Conservation (phyloP, 2,329 filamentous ascomycete genomes). For the Ophiostoma triangulosporum region DNA sequence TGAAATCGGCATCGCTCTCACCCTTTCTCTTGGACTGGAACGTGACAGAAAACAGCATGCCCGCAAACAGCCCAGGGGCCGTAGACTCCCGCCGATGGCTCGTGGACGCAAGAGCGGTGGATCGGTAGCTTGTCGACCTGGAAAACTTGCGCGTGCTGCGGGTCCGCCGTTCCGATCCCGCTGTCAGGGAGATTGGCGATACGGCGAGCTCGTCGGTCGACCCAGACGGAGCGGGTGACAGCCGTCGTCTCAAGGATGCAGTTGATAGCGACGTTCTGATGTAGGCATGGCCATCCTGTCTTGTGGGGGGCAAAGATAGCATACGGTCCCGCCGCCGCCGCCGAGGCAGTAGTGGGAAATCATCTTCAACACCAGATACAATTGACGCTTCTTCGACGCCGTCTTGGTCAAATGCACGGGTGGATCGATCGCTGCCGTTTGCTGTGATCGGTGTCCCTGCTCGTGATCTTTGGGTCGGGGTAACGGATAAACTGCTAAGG, state of each 20-base stretch:
- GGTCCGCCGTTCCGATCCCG: not conserved
- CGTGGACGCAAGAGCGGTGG: conserved; percentile 2
- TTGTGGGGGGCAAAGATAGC: not conserved
- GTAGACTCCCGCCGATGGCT: conserved; percentile 4
- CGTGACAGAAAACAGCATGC: conserved; percentile 81
- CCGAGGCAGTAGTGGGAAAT: not conserved
- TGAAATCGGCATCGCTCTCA: conserved; percentile 32
- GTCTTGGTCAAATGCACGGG: not conserved
- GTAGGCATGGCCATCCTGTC: not conserved
- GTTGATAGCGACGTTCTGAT: not conserved
- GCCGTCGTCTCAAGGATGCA: not conserved
- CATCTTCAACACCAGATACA: not conserved
- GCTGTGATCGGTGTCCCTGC: conserved; percentile 10
- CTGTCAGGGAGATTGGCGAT: conserved; percentile 24
- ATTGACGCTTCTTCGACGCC: not conserved
- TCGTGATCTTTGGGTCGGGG: conserved; percentile 19
- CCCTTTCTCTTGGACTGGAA: conserved; percentile 41
- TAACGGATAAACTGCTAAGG: conserved; percentile 26
- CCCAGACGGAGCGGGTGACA: conserved; percentile 15
- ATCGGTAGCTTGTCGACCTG: not conserved
- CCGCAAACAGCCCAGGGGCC: conserved; percentile 43
- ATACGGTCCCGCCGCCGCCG: not conserved
- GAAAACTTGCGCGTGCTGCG: conserved; percentile 15
- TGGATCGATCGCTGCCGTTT: conserved; percentile 8
- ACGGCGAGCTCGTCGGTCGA: conserved; percentile 36